Percentiles rank a stretch among this genome's conserved stretches.
Conservation (phyloP, 805 yeast genomes). For the Groenewaldozyma tartarivorans region DNA sequence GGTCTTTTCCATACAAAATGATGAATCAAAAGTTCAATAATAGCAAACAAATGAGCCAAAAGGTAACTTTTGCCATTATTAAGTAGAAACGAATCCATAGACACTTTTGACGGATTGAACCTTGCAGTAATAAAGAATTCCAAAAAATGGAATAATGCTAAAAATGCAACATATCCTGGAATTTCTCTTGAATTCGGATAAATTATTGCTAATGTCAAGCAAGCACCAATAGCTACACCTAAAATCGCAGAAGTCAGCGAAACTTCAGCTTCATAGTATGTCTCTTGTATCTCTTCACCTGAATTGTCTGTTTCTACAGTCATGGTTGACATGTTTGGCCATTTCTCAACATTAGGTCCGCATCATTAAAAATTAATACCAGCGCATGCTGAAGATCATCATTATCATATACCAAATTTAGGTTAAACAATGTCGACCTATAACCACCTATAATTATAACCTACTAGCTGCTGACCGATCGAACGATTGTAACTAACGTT, state of each 20-base stretch:
- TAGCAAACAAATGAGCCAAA: constrained; percentile 46
- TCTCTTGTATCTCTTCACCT: too few species aligned
- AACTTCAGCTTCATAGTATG: constrained; percentile 19
- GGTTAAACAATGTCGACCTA: neutral
- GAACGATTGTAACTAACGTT: neutral
- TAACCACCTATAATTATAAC: neutral
- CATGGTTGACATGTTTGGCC: too few species aligned
- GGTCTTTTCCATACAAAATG: constrained; percentile 21
- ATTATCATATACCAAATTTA: neutral
- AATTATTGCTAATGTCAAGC: constrained; percentile 7
- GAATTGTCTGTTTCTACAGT: too few species aligned
- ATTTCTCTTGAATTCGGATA: constrained; percentile 18
- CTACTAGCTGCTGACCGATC: neutral
- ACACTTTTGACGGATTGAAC: constrained; percentile 57
- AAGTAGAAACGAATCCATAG: constrained; percentile 59
- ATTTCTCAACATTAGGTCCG: too few species aligned
- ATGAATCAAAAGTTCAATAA: constrained; percentile 42
- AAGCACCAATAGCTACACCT: constrained; percentile 20
- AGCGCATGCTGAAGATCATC: constrained; percentile 2
- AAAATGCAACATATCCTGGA: constrained; percentile 42
- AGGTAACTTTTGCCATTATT: constrained; percentile 54
- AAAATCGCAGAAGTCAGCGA: constrained; percentile 22
- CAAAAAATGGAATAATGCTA: constrained; percentile 63
- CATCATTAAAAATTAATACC: too few species aligned
- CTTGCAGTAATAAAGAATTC: constrained; percentile 77